Evolutionary conservation across 2,329 filamentous ascomycete genomes (phyloP).

Genomic region (Cladosporium velox): DNA sequence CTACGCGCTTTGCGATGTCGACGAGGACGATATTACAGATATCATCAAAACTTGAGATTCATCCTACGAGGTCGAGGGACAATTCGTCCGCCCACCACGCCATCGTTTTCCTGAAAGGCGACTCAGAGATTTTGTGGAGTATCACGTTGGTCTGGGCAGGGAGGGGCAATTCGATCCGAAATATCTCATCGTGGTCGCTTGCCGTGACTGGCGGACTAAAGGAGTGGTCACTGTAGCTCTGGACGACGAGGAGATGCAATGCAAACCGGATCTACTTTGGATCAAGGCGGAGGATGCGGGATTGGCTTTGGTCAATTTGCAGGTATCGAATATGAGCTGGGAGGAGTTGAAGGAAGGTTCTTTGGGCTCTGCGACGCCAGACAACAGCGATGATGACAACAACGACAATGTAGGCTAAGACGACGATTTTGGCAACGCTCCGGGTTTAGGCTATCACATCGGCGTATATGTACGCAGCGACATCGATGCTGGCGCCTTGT

Average conservation of each 20-base stretch:
- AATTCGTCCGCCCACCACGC: neutral
- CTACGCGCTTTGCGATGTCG: neutral
- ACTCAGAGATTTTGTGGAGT: neutral
- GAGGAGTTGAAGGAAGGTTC: neutral
- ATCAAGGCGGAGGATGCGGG: no score
- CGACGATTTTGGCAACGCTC: neutral
- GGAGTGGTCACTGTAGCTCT: no score
- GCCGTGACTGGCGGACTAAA: no score
- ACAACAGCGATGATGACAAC: no score
- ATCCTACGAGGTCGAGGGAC: neutral
- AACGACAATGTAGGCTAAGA: no score
- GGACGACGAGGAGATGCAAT: no score
- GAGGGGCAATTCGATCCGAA: no score
- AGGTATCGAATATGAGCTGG: neutral
- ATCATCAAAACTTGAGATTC: neutral
- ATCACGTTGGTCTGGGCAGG: no score
- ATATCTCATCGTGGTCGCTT: no score
- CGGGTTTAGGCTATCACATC: neutral
- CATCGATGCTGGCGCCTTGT: neutral
- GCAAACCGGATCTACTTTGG: no score
- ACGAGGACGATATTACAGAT: neutral
- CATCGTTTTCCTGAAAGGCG: neutral
- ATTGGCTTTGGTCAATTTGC: no score
- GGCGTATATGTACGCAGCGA: neutral
- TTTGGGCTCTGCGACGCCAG: neutral